Conservation (phyloP, 192 early-diverging fungal species). For the Umbelopsis vinacea region DNA sequence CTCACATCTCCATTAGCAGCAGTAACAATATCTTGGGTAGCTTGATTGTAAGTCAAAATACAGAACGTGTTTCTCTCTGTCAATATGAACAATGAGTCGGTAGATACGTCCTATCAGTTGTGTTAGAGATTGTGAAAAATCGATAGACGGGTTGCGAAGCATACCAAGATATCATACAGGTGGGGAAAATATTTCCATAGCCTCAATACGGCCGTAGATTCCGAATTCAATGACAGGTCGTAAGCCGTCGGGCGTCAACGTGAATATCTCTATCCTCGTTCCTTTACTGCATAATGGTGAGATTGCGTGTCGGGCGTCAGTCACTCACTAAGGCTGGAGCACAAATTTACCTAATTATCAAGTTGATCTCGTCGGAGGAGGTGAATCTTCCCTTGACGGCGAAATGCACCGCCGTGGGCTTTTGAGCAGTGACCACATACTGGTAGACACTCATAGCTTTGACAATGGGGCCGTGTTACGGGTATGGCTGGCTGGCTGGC, state of each 20-base stretch:
- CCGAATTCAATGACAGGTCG: conserved; percentile 59
- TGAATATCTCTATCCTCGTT: conserved; percentile 65
- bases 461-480: not conserved
- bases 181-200: conserved; percentile 50
- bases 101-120: conserved; percentile 50
- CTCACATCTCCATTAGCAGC: conserved; percentile 63
- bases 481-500: not conserved
- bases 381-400: conserved; percentile 72
- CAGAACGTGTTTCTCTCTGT: conserved; percentile 70
- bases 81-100: conserved; percentile 68
- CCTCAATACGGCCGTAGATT: conserved; percentile 72
- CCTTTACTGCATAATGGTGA: conserved; percentile 48
- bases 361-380: conserved; percentile 60
- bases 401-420: conserved; percentile 70
- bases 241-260: conserved; percentile 43
- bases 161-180: conserved; percentile 19
- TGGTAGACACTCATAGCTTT: conserved; percentile 43
- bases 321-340: not conserved
- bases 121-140: not conserved
- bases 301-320: not conserved
- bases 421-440: conserved; percentile 82
- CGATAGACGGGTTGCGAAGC: not conserved
- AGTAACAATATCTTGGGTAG: conserved; percentile 45
- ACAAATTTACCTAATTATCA: conserved; percentile 72
- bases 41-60: conserved; percentile 67